phyloP scores from a whole-genome alignment of 2,329 filamentous ascomycete genomes.

The Xylariomycetidae sp. region DNA sequence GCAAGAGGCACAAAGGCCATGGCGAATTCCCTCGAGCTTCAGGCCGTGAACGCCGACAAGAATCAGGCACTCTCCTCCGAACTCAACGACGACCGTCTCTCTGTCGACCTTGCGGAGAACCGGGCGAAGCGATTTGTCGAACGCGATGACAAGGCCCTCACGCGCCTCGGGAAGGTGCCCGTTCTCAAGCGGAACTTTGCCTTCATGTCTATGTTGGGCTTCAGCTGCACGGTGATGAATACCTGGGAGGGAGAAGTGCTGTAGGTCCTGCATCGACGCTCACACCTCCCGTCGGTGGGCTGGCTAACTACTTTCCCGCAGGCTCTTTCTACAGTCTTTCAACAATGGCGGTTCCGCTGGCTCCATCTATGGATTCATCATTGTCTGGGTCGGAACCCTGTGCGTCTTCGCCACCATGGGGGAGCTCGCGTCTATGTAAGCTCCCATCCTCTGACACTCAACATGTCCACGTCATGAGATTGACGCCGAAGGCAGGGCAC shows the following conservation, averaged over 20 bases:
- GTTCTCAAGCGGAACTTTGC: conserved; percentile 17
- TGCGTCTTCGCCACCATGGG: not conserved
- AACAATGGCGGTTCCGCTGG: not conserved
- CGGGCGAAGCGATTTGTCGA: conserved; percentile 5
- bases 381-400: not conserved
- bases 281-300: too few species aligned
- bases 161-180: conserved; percentile 13
- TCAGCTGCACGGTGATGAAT: conserved; percentile 14
- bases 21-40: conserved; percentile 8
- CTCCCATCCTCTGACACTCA: not conserved
- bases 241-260: conserved; percentile 16
- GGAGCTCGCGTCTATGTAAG: conserved; percentile 7
- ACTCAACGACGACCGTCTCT: too few species aligned
- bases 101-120: conserved; percentile 1
- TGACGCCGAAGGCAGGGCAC: conserved; percentile 8
- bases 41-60: conserved; percentile 3
- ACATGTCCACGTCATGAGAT: too few species aligned
- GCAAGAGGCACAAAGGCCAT: conserved; percentile 5
- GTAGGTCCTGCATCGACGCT: too few species aligned
- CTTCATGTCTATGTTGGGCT: conserved; percentile 16
- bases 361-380: not conserved
- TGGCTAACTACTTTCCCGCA: too few species aligned
- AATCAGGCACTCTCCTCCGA: conserved; percentile 5
- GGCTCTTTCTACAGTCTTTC: too few species aligned
- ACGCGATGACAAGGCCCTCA: conserved; percentile 10